Evolutionary conservation across 805 yeast genomes (phyloP), one percentile per base, ranked within the genome.

Genomic region (Ogataea glucozyma): DNA sequence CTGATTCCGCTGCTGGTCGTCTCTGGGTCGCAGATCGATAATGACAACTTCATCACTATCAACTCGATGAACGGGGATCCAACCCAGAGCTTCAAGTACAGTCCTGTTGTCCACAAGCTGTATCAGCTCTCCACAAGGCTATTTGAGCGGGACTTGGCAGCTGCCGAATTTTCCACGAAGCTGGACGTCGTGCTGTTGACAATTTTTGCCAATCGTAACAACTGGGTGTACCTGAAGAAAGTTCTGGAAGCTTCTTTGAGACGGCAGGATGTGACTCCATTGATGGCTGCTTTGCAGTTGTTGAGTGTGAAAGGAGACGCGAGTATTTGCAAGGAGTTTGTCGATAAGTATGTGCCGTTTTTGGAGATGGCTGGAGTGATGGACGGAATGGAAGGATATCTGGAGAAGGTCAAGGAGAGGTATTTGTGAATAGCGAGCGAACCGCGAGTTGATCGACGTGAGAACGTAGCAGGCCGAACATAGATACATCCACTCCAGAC

Each of bases 11-110:
- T 57, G 2, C 34, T 61, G 8, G 46, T 57, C 11, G 48, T 57
- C n/a, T 33, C 61, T 3, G 60, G 62, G 1, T 55, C 66, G 12
- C 60, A 58, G 39, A 48, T 60, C 14, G 59, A 58, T 26, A 50
- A 58, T 34, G 37, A 46, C 3, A 24, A 43, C 1, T 62, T 62
- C 29, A 17, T 52, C 10, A 50, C 56, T 1, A 31, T 58, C 8
- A 44, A 40, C 10, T 19, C 41, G 4, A 6, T 19, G 11, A 16
- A 17, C 3, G 22, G 19, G 16, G 34, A 34, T 11, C 11, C 32
- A 12, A 24, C 37, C n/a, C 6, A 13, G 18, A 30, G 23, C 11
- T 43, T 49, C 38, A 48, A 31, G 24, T 46, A 46, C 35, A 48
- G 54, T 11, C 48, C 48, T 17, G 21, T 43, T 21, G 38, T 52